Conservation (phyloP, 495 filamentous ascomycete genomes). For the Halenospora varia region DNA sequence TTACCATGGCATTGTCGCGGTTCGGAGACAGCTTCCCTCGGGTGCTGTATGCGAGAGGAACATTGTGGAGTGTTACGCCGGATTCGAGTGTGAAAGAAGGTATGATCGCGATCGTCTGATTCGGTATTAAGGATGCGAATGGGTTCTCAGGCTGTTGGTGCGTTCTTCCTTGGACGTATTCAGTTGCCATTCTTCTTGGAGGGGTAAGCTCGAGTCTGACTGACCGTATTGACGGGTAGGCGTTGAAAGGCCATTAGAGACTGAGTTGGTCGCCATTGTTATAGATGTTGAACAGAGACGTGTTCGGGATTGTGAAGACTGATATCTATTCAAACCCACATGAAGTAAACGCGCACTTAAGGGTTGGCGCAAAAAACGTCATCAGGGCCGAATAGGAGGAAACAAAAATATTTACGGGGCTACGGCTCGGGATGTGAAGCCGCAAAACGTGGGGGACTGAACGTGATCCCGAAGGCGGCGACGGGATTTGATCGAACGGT, state of each 20-base stretch:
- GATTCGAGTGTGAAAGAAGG: slow-evolving; percentile 93
- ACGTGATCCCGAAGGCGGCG: too few species aligned
- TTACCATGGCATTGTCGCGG: slow-evolving; percentile 88
- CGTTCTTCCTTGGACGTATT: slow-evolving; percentile 57
- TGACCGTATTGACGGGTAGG: slow-evolving; percentile 3
- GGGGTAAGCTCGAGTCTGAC: background rate
- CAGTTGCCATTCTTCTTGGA: slow-evolving; percentile 37
- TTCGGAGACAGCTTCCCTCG: slow-evolving; percentile 70
- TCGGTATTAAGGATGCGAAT: slow-evolving; percentile 77
- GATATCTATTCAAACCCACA: background rate
- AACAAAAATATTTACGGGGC: background rate
- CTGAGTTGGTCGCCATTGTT: slow-evolving; percentile 1
- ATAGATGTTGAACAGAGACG: background rate
- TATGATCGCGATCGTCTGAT: slow-evolving; percentile 80
- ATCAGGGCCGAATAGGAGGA: background rate
- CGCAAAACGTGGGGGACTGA: too few species aligned
- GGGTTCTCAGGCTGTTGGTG: slow-evolving; percentile 82
- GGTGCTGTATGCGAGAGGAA: slow-evolving; percentile 90
- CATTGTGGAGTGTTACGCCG: slow-evolving; percentile 79
- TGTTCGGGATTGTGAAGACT: background rate
- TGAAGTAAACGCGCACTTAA: background rate
- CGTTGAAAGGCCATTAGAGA: slow-evolving; percentile 6
- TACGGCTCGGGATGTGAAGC: background rate
- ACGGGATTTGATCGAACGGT: too few species aligned
- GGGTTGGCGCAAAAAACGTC: background rate